Percentiles rank a stretch among this genome's conserved stretches.
Evolutionary conservation across 164 flowering plant species (phyloP).

Genomic region (Hamamelis virginiana): DNA sequence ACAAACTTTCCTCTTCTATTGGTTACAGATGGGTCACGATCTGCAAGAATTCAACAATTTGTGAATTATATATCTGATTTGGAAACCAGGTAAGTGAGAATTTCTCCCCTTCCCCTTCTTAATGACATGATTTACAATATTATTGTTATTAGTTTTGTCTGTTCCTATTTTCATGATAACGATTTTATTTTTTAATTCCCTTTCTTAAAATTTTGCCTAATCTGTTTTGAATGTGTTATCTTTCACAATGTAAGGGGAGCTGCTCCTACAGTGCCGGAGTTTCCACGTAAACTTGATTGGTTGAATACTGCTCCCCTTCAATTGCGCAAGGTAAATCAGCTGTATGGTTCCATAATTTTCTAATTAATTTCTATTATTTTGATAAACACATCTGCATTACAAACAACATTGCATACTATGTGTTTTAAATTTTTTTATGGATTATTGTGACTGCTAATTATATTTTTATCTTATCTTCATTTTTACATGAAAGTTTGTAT

Average conservation of each 20-base stretch:
- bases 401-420: too few species aligned
- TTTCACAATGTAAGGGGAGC: constrained; percentile 46
- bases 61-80: constrained; percentile 75
- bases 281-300: constrained; percentile 94
- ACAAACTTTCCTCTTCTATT: constrained; percentile 5
- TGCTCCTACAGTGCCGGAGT: constrained; percentile 74
- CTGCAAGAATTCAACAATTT: constrained; percentile 69
- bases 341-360: neutral
- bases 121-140: neutral
- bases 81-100: constrained; percentile 54
- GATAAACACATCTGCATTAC: too few species aligned
- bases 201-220: neutral
- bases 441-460: neutral
- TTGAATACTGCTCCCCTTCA: constrained; percentile 85
- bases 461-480: neutral
- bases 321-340: constrained; percentile 58
- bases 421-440: too few species aligned
- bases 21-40: constrained; percentile 44
- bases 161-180: neutral
- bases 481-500: too few species aligned
- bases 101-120: neutral
- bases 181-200: neutral
- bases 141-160: neutral
- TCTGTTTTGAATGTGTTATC: constrained; percentile 10
- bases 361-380: neutral